Conservation (phyloP, 2,329 filamentous ascomycete genomes). For the Xylaria sp. region DNA sequence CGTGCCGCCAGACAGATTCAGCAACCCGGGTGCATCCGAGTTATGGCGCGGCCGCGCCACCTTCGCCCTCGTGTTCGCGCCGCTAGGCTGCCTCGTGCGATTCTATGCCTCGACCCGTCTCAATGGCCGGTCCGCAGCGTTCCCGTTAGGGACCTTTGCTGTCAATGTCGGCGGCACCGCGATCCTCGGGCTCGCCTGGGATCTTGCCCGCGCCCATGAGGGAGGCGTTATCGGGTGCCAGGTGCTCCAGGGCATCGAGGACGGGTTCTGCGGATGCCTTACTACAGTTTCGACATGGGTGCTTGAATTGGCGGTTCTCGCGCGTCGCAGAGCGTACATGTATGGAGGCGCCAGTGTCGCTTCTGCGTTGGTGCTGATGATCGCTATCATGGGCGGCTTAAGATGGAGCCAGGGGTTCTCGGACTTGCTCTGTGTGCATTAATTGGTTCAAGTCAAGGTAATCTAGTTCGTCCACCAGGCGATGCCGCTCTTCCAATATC, state of each 20-base stretch:
- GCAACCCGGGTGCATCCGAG: constrained; percentile 49
- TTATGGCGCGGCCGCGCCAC: constrained; percentile 76
- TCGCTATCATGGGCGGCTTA: constrained; percentile 76
- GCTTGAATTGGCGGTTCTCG: constrained; percentile 60
- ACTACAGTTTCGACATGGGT: constrained; percentile 74
- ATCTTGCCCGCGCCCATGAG: constrained; percentile 71
- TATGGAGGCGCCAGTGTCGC: constrained; percentile 70
- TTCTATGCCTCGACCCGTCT: constrained; percentile 75
- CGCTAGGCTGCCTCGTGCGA: constrained; percentile 75
- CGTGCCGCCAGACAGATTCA: constrained; percentile 65
- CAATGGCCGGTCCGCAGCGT: constrained; percentile 69
- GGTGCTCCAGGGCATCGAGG: constrained; percentile 68
- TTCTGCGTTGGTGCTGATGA: constrained; percentile 62
- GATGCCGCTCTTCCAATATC: neutral
- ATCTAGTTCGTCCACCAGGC: neutral
- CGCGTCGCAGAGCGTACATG: constrained; percentile 62
- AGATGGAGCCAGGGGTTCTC: constrained; percentile 69
- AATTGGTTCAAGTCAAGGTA: neutral
- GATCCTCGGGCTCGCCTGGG: constrained; percentile 76
- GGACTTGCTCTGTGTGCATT: constrained; percentile 46
- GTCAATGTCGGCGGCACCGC: constrained; percentile 81
- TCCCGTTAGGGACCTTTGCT: constrained; percentile 84
- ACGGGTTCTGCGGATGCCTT: constrained; percentile 71
- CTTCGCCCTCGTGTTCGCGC: constrained; percentile 83
- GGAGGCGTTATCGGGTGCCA: constrained; percentile 67